Evolutionary conservation across 2,329 filamentous ascomycete genomes (phyloP).

Genomic region (Colletotrichum magnum): DNA sequence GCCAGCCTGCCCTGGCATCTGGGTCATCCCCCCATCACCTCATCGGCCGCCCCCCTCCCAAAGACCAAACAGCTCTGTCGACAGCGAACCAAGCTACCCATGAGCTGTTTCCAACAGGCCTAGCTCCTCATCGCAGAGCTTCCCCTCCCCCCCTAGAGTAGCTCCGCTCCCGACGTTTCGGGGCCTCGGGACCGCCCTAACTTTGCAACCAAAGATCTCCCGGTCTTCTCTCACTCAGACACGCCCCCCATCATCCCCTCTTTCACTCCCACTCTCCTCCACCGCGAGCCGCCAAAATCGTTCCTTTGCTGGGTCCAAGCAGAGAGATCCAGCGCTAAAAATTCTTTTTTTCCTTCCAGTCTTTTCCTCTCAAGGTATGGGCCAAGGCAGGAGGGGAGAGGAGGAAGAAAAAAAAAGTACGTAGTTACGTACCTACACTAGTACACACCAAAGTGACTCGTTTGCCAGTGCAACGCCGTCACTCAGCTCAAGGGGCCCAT

Average conservation of each 20-base stretch:
- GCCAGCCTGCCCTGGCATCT: not conserved
- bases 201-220: slow-evolving; percentile 34
- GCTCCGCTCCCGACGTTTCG: slow-evolving; percentile 37
- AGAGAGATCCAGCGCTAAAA: slow-evolving; percentile 5
- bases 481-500: slow-evolving; percentile 26
- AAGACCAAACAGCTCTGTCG: not conserved
- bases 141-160: slow-evolving; percentile 4
- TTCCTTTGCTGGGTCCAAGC: slow-evolving; percentile 14
- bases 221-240: not conserved
- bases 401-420: not conserved
- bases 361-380: not conserved
- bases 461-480: slow-evolving; percentile 37
- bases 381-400: not conserved
- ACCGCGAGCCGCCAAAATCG: slow-evolving; percentile 27
- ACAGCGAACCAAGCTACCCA: slow-evolving; percentile 30
- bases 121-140: not conserved
- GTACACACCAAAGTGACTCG: not conserved
- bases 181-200: slow-evolving; percentile 34
- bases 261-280: slow-evolving; percentile 1
- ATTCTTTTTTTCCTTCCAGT: not conserved
- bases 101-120: slow-evolving; percentile 19
- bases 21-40: slow-evolving; percentile 18
- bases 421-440: slow-evolving; percentile 29
- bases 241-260: slow-evolving; percentile 25
- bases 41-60: slow-evolving; percentile 3